These are phyloP conservation scores for Trifolium subterraneum DNA, from an alignment of 306 rosid species.

Conservation along the genomic window DNA sequence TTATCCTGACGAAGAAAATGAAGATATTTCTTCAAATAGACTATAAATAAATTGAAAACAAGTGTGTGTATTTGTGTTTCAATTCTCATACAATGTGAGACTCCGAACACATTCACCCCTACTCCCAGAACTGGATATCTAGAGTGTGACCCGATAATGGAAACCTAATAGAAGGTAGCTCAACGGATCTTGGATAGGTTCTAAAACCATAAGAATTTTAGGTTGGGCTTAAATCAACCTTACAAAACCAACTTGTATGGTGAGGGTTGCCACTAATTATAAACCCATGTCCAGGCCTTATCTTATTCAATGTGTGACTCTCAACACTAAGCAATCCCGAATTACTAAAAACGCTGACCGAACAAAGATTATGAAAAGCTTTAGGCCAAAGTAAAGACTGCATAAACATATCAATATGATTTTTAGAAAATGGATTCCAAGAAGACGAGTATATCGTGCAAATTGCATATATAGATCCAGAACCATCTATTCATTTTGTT, in stretches of 20 bases:
- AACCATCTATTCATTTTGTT: neutral
- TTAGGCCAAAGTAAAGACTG: neutral
- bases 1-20: slow-evolving; percentile 57
- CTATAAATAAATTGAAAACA: neutral
- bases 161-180: too few species aligned
- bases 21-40: slow-evolving; percentile 16
- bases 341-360: neutral
- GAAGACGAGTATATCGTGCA: slow-evolving; percentile 1
- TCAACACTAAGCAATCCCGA: neutral
- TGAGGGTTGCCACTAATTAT: too few species aligned
- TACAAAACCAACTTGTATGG: too few species aligned
- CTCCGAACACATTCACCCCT: too few species aligned
- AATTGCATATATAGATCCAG: slow-evolving; percentile 8
- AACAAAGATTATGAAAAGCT: neutral
- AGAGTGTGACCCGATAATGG: too few species aligned
- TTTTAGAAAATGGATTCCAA: neutral
- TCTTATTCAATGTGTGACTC: neutral
- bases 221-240: too few species aligned
- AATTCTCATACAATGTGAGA: too few species aligned
- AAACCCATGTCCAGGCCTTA: too few species aligned
- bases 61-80: neutral
- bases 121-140: too few species aligned
- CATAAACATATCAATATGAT: neutral
- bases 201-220: too few species aligned
- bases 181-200: too few species aligned